A percentile compares a stretch with the other conserved stretches of the same genome.
Evolutionary conservation across 1,284 basidiomycete genomes (phyloP).

Genomic region (Trichosporon coremiiforme): DNA sequence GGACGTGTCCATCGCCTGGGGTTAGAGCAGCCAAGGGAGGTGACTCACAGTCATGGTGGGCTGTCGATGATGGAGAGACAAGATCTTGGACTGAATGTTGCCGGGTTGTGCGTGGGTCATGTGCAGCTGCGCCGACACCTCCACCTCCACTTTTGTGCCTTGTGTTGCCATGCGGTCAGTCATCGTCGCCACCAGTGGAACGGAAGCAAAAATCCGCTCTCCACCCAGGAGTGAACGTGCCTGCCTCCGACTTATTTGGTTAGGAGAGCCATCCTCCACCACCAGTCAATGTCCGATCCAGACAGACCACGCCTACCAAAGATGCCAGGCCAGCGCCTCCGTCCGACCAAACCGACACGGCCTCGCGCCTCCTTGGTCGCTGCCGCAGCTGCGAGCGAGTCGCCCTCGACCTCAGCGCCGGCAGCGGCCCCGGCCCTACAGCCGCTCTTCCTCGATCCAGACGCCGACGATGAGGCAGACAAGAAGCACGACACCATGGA

Average conservation of each 20-base stretch:
- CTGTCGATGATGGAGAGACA: background rate
- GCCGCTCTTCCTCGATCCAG: background rate
- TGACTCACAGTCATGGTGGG: constrained; percentile 9
- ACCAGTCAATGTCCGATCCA: background rate
- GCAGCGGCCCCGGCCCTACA: background rate
- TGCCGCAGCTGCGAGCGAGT: constrained; percentile 19
- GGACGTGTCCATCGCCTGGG: constrained; percentile 38
- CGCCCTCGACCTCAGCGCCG: background rate
- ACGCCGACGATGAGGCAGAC: background rate
- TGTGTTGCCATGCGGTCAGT: background rate
- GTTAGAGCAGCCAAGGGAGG: too few species aligned
- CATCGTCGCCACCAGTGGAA: background rate
- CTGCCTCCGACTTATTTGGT: background rate
- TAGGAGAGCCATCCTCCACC: background rate
- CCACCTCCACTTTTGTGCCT: background rate
- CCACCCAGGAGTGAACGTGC: background rate
- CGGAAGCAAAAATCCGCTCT: constrained; percentile 8
- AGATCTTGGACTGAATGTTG: too few species aligned
- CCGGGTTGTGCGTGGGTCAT: background rate
- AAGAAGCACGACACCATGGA: background rate
- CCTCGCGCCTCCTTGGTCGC: constrained; percentile 26
- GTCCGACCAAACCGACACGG: background rate
- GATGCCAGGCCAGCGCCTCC: constrained; percentile 25
- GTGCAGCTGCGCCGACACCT: background rate
- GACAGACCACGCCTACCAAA: constrained; percentile 26